Conservation (phyloP, 495 filamentous ascomycete species). For the Penicillium paradoxum region DNA sequence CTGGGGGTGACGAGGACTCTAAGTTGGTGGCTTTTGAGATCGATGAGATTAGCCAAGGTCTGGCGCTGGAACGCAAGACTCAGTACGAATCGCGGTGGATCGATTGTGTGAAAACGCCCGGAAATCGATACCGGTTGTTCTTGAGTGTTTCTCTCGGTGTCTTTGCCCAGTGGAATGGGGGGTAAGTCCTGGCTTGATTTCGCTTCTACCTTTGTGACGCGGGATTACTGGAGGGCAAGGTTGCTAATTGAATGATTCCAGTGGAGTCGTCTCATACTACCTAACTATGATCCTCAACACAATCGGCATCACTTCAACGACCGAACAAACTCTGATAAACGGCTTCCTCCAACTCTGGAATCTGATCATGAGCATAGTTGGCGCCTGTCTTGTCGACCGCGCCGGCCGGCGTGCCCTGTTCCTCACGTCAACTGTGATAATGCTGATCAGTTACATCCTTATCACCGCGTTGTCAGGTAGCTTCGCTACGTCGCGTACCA, state of each 20-base stretch:
- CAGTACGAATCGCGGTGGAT: neutral
- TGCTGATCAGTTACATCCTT: constrained; percentile 50
- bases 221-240: too few species aligned
- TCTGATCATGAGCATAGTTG: constrained; percentile 23
- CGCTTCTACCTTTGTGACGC: neutral
- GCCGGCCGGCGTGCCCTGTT: constrained; percentile 51
- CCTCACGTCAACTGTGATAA: constrained; percentile 47
- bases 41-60: neutral
- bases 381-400: constrained; percentile 49
- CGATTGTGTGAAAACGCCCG: constrained; percentile 1
- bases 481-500: constrained; percentile 39
- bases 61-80: neutral
- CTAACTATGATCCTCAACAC: constrained; percentile 46
- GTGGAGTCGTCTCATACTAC: constrained; percentile 54
- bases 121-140: constrained; percentile 11
- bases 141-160: constrained; percentile 9
- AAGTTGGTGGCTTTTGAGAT: constrained; percentile 3
- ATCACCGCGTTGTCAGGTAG: constrained; percentile 48
- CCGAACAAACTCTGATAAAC: constrained; percentile 32
- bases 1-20: constrained; percentile 33
- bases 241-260: neutral
- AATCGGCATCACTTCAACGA: constrained; percentile 46
- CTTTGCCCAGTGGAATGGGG: constrained; percentile 12
- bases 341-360: constrained; percentile 14
- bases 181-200: neutral